These are phyloP conservation scores for Microbotryomycetes sp. DNA, from an alignment of 1,284 basidiomycete species.

Conservation along the genomic window DNA sequence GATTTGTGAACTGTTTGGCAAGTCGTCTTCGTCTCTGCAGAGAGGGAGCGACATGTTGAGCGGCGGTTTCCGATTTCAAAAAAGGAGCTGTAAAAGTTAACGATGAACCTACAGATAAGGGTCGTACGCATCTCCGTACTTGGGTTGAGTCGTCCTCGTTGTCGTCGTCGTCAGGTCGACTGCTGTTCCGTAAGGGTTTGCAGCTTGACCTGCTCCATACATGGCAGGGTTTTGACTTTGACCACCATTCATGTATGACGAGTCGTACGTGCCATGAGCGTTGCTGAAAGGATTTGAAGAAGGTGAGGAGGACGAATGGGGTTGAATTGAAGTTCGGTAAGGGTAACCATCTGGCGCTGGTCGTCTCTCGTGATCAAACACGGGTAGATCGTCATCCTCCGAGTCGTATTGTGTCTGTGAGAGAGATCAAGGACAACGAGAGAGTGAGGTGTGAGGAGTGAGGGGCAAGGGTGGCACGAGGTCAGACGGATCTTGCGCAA, in stretches of 20 bases:
- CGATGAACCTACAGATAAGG: conserved; percentile 21
- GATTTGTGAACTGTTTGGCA: conserved; percentile 1
- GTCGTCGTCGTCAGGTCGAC: conserved; percentile 20
- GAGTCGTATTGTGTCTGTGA: conserved; percentile 24
- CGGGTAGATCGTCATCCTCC: conserved; percentile 33
- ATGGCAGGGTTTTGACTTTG: conserved; percentile 33
- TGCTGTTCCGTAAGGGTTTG: conserved; percentile 31
- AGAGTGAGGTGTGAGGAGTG: background rate
- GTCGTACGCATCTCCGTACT: conserved; percentile 27
- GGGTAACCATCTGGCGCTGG: background rate
- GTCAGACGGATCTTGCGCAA: background rate
- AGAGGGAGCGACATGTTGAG: background rate
- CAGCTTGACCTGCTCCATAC: conserved; percentile 34
- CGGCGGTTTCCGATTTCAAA: background rate
- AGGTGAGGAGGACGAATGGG: background rate
- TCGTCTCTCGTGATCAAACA: conserved; percentile 15
- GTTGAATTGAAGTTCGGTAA: background rate
- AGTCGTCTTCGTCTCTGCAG: conserved; percentile 14
- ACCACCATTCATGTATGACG: conserved; percentile 5
- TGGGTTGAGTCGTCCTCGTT: conserved; percentile 4
- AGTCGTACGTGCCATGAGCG: conserved; percentile 18
- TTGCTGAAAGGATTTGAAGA: conserved; percentile 30
- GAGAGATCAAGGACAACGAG: background rate
- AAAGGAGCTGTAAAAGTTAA: background rate
- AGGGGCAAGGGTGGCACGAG: background rate